Conservation (phyloP, 108 stramenopile species). For the Cyclotella kingstonii region DNA sequence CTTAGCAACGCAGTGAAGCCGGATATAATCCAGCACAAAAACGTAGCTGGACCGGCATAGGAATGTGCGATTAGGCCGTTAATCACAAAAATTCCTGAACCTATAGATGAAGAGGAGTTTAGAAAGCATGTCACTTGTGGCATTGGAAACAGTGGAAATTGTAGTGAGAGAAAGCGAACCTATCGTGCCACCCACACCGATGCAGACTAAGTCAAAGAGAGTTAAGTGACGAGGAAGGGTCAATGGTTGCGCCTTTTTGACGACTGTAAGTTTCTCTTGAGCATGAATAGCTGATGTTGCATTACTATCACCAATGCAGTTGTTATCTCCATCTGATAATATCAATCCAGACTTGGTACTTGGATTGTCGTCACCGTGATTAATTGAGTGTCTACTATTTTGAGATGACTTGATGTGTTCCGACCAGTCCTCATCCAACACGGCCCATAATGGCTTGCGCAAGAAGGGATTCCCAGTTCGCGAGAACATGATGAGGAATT, state of each 20-base stretch:
- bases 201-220: slow-evolving; percentile 80
- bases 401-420: not conserved
- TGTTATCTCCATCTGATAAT: no score
- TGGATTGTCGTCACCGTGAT: not conserved
- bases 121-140: no score
- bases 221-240: slow-evolving; percentile 47
- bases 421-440: slow-evolving; percentile 18
- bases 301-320: not conserved
- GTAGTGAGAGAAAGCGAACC: no score
- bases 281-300: not conserved
- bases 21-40: slow-evolving; percentile 64
- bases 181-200: slow-evolving; percentile 86
- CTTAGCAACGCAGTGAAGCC: slow-evolving; percentile 70
- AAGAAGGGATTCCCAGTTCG: slow-evolving; percentile 16
- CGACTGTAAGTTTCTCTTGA: not conserved
- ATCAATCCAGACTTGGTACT: no score
- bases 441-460: slow-evolving; percentile 12
- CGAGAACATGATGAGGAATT: no score
- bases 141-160: no score
- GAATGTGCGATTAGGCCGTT: slow-evolving; percentile 79
- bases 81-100: slow-evolving; percentile 94
- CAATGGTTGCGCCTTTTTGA: not conserved
- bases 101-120: no score
- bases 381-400: not conserved
- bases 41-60: slow-evolving; percentile 86